Conservation (phyloP, 2,329 filamentous ascomycete species). For the Cladophialophora chaetospira region DNA sequence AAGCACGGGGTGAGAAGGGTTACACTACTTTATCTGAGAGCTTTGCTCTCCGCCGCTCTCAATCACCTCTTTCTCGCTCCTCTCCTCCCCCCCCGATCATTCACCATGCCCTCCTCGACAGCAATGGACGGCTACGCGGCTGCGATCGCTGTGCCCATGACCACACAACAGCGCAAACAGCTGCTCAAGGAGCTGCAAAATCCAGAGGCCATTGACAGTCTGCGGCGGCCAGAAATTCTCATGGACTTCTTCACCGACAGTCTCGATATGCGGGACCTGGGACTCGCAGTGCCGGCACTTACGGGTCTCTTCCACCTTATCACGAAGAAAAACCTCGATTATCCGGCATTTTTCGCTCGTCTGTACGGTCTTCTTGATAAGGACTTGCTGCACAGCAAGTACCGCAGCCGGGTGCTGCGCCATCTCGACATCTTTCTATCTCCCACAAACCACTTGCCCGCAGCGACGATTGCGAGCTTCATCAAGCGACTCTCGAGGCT, state of each 20-base stretch:
- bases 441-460: constrained; percentile 83
- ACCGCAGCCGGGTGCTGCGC: constrained; percentile 90
- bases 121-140: constrained; percentile 30
- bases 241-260: constrained; percentile 97
- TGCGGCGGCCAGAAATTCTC: constrained; percentile 78
- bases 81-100: not conserved
- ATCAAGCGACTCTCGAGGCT: constrained; percentile 89
- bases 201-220: constrained; percentile 60
- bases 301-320: constrained; percentile 96
- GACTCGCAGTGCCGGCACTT: constrained; percentile 75
- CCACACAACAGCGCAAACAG: constrained; percentile 74
- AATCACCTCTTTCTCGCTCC: not conserved
- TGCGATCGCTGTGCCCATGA: constrained; percentile 49
- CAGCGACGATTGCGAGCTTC: constrained; percentile 88
- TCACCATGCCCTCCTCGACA: constrained; percentile 25
- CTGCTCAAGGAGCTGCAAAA: constrained; percentile 58
- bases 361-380: constrained; percentile 89
- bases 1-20: constrained; percentile 2
- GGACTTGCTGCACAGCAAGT: constrained; percentile 86
- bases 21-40: constrained; percentile 9
- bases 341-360: constrained; percentile 89
- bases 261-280: constrained; percentile 83
- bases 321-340: constrained; percentile 89
- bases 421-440: constrained; percentile 85
- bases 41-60: constrained; percentile 21